Evolutionary conservation across 371 early-diverging fungal genomes (phyloP).

Genomic region (Blastocladiella emersonii): DNA sequence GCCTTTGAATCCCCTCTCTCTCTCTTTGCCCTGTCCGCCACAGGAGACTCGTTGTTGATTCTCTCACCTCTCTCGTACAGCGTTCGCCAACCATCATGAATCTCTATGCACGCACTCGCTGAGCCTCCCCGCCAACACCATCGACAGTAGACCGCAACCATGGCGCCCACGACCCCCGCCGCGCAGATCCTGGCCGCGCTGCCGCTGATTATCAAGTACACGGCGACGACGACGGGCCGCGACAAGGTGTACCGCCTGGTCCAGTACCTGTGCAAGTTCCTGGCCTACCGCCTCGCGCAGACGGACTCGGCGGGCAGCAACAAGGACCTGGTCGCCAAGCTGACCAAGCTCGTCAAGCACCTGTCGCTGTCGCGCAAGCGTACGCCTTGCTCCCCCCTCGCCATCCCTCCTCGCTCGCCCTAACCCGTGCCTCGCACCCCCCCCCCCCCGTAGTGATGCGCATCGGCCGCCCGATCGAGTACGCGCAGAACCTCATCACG

Average conservation of each 20-base stretch:
- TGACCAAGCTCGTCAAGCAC: constrained; percentile 34
- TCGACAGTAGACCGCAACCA: too few species aligned
- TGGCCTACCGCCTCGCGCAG: constrained; percentile 32
- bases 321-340: constrained; percentile 32
- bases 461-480: constrained; percentile 14
- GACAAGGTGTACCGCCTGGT: constrained; percentile 60
- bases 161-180: too few species aligned
- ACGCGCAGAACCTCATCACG: constrained; percentile 4
- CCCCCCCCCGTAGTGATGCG: constrained; percentile 16
- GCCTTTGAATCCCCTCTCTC: too few species aligned
- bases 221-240: constrained; percentile 50
- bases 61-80: too few species aligned
- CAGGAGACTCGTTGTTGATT: too few species aligned
- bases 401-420: neutral
- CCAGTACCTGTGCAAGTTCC: constrained; percentile 59
- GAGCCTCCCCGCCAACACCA: too few species aligned
- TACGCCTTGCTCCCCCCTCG: constrained; percentile 8
- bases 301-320: constrained; percentile 23
- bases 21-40: too few species aligned
- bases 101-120: too few species aligned
- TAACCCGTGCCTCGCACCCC: neutral
- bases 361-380: constrained; percentile 47
- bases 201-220: constrained; percentile 24
- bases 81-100: too few species aligned
- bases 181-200: neutral